Evolutionary conservation across 106 monocot genomes (phyloP).

Genomic region (Amphibolis antarctica): DNA sequence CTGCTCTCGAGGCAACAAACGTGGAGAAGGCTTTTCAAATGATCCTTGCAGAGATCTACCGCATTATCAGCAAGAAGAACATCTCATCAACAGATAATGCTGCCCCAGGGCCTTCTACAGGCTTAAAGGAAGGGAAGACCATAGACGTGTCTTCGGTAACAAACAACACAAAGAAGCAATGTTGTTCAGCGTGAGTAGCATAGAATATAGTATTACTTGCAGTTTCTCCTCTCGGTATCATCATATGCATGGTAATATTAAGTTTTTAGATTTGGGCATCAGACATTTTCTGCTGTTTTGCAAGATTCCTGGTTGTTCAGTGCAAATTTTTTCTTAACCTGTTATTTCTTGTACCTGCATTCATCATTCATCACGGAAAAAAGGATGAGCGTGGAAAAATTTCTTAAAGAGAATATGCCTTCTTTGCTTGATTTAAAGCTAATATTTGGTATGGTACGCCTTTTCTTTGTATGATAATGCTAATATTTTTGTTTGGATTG

Average conservation of each 20-base stretch:
- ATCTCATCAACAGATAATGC: conserved; percentile 17
- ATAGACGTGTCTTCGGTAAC: conserved; percentile 19
- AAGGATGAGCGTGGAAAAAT: no score
- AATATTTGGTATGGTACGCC: no score
- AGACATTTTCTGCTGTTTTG: background rate
- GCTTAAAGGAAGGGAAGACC: conserved; percentile 35
- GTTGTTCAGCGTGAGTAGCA: conserved; percentile 24
- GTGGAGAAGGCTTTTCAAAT: conserved; percentile 38
- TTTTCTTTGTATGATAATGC: no score
- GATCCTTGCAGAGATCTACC: conserved; percentile 31
- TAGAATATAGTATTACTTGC: background rate
- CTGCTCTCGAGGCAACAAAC: conserved; percentile 35
- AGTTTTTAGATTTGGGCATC: background rate
- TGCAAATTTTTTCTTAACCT: background rate
- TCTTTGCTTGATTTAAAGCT: no score
- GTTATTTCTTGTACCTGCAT: no score
- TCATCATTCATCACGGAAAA: no score
- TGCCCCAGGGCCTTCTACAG: conserved; percentile 1
- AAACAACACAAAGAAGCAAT: conserved; percentile 16
- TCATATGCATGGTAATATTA: background rate
- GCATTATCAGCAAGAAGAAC: conserved; percentile 40
- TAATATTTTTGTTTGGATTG: no score
- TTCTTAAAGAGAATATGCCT: no score
- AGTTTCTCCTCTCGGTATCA: background rate
- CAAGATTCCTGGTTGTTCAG: background rate